phyloP scores from a whole-genome alignment of 2,329 filamentous ascomycete species.

The Fusarium protoensiforme region DNA sequence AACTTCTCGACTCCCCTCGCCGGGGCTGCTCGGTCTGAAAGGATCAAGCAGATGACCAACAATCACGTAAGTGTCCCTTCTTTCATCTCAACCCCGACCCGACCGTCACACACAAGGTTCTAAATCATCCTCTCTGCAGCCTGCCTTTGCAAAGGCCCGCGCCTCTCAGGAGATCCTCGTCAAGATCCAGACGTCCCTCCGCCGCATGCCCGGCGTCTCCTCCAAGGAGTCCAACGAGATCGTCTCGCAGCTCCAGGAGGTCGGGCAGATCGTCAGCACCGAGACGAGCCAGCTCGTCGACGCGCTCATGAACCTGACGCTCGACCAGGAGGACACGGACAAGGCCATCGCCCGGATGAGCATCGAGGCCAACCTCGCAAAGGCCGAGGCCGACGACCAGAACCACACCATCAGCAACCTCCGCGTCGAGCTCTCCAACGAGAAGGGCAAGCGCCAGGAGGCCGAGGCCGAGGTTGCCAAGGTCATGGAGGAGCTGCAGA shows the following conservation, averaged over 20 bases:
- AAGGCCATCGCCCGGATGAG: constrained; percentile 53
- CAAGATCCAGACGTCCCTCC: constrained; percentile 52
- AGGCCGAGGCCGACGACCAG: constrained; percentile 49
- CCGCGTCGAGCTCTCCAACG: constrained; percentile 44
- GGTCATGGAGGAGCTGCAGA: constrained; percentile 42
- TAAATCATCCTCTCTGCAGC: constrained; percentile 32
- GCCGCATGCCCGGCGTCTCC: constrained; percentile 53
- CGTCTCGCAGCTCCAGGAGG: constrained; percentile 49
- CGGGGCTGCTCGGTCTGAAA: constrained; percentile 49
- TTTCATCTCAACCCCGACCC: background rate
- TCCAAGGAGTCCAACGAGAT: constrained; percentile 50
- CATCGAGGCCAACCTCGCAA: constrained; percentile 51
- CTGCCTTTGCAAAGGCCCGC: constrained; percentile 49
- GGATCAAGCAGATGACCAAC: constrained; percentile 52
- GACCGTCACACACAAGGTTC: background rate
- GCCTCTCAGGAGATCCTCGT: constrained; percentile 50
- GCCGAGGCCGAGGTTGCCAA: constrained; percentile 44
- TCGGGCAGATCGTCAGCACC: constrained; percentile 51
- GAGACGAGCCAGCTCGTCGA: constrained; percentile 54
- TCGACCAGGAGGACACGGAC: constrained; percentile 53
- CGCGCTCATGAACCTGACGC: constrained; percentile 49
- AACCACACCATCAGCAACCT: constrained; percentile 47
- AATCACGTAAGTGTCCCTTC: constrained; percentile 48
- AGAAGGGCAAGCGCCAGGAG: constrained; percentile 45
- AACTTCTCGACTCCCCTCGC: constrained; percentile 54